Conservation (phyloP, 352 stramenopile species). For the Pythium monospermum region DNA sequence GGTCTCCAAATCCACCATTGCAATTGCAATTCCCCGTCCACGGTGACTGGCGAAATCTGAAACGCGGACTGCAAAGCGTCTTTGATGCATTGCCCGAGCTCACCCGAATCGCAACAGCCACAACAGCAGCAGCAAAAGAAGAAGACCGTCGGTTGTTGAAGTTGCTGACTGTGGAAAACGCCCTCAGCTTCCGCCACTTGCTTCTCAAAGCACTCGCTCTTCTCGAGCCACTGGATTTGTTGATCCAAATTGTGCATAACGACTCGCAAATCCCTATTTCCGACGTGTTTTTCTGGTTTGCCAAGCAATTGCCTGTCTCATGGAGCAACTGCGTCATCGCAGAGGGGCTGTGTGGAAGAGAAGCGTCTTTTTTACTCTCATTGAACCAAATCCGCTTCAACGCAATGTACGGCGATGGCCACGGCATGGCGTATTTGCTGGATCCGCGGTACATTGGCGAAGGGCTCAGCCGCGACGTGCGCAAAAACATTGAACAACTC, state of each 20-base stretch:
- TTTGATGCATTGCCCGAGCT: not conserved
- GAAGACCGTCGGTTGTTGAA: not conserved
- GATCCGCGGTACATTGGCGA: constrained; percentile 34
- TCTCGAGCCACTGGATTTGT: constrained; percentile 14
- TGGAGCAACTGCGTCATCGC: constrained; percentile 14
- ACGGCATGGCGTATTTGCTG: constrained; percentile 27
- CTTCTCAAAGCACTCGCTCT: constrained; percentile 22
- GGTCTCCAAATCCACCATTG: too few species aligned
- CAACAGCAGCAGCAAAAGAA: not conserved
- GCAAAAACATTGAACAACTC: constrained; percentile 30
- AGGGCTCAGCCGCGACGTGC: constrained; percentile 31
- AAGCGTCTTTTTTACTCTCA: constrained; percentile 13
- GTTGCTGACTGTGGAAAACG: not conserved
- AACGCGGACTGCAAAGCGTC: not conserved
- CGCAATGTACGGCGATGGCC: constrained; percentile 19
- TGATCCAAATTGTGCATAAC: constrained; percentile 7
- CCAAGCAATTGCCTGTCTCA: constrained; percentile 21
- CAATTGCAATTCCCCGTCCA: too few species aligned
- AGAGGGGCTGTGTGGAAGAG: constrained; percentile 2
- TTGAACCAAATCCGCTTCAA: constrained; percentile 26
- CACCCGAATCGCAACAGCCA: too few species aligned
- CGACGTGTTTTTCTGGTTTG: constrained; percentile 28
- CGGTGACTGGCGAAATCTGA: not conserved
- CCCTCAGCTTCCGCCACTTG: not conserved
- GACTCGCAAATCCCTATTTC: constrained; percentile 18